Evolutionary conservation across 75 land plant genomes (phyloP).

Genomic region (Pinus taeda): DNA sequence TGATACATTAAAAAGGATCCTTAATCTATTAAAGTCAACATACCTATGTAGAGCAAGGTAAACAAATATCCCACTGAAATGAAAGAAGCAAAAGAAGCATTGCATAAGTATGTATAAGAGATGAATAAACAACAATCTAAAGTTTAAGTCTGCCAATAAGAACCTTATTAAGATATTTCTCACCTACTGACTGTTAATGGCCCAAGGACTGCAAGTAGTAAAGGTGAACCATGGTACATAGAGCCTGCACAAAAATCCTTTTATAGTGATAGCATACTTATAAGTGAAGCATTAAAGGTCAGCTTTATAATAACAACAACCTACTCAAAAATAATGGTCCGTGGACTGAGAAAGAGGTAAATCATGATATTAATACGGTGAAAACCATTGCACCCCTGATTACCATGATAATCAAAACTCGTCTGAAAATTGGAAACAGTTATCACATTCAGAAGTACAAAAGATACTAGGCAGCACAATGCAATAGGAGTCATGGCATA

Average conservation of each 20-base stretch:
- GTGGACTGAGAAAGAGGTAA: neutral
- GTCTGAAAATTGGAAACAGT: no score
- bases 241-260: conserved; percentile 53
- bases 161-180: neutral
- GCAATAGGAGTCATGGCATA: neutral
- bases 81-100: neutral
- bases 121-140: neutral
- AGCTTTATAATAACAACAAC: neutral
- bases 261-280: no score
- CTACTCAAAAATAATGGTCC: neutral
- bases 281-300: no score
- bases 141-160: no score
- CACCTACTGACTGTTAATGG: conserved; percentile 70
- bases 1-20: neutral
- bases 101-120: neutral
- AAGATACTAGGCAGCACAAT: neutral
- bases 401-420: no score
- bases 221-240: conserved; percentile 91
- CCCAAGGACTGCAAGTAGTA: conserved; percentile 69
- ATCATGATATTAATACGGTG: neutral
- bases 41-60: neutral
- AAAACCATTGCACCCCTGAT: no score
- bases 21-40: neutral
- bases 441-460: no score
- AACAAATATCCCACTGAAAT: neutral